These are phyloP conservation scores for Yamadazyma sp. DNA, from an alignment of 1,139 yeast species.

Conservation along the genomic window DNA sequence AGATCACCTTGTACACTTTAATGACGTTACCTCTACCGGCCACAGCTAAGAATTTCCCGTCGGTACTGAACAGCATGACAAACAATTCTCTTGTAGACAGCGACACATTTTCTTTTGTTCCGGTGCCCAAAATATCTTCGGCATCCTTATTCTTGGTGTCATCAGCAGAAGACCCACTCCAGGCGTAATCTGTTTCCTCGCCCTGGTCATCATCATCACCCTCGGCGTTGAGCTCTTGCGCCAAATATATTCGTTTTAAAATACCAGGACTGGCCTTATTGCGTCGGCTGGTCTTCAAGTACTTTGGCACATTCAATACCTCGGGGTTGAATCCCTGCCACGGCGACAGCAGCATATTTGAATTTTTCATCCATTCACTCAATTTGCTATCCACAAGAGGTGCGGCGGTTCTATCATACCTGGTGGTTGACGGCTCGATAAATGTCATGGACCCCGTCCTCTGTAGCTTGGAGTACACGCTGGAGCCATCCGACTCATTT, in stretches of 20 bases:
- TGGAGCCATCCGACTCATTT: conserved; percentile 10
- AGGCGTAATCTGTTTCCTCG: conserved; percentile 1
- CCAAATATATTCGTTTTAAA: conserved; percentile 64
- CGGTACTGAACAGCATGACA: conserved; percentile 70
- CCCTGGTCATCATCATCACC: conserved; percentile 6
- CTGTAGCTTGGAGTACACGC: conserved; percentile 13
- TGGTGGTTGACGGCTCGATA: conserved; percentile 1
- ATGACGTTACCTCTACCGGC: conserved; percentile 76
- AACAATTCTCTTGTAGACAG: conserved; percentile 53
- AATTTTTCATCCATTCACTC: conserved; percentile 5
- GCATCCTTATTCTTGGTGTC: conserved; percentile 7
- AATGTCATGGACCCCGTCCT: conserved; percentile 10
- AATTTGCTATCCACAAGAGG: conserved; percentile 7
- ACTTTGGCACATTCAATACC: conserved; percentile 51
- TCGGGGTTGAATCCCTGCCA: conserved; percentile 37
- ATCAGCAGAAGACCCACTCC: conserved; percentile 1
- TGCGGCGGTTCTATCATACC: neutral
- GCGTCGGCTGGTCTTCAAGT: conserved; percentile 48
- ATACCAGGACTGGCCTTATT: conserved; percentile 44
- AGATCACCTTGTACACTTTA: conserved; percentile 76
- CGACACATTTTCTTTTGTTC: conserved; percentile 1
- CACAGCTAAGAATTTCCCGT: conserved; percentile 80
- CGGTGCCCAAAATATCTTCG: conserved; percentile 4
- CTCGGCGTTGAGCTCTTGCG: conserved; percentile 64
- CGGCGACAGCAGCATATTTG: conserved; percentile 19